Evolutionary conservation across 352 stramenopile genomes (phyloP).

Genomic region (Globisporangium nodosum): DNA sequence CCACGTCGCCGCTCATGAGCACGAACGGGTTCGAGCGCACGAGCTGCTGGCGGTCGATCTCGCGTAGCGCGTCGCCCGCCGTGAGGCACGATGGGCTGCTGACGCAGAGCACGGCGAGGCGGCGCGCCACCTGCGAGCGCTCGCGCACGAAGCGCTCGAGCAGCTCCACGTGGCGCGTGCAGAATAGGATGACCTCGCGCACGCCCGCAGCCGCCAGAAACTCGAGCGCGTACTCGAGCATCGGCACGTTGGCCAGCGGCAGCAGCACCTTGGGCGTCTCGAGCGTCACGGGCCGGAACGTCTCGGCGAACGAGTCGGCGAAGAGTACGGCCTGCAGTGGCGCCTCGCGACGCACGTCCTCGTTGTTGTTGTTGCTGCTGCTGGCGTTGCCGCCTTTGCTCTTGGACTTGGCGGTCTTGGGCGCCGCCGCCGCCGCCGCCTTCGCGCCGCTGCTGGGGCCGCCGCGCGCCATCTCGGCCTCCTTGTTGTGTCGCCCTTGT

Average conservation of each 20-base stretch:
- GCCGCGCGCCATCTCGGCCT: constrained; percentile 18
- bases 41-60: constrained; percentile 93
- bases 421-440: constrained; percentile 6
- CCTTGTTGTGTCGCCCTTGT: neutral
- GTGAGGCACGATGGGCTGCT: constrained; percentile 83
- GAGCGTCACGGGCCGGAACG: constrained; percentile 91
- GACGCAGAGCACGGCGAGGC: constrained; percentile 63
- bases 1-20: constrained; percentile 94
- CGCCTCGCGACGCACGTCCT: constrained; percentile 87
- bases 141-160: constrained; percentile 83
- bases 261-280: constrained; percentile 91
- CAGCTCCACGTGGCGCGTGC: constrained; percentile 76
- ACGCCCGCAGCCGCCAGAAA: constrained; percentile 93
- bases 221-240: constrained; percentile 98
- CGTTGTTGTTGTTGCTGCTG: constrained; percentile 18
- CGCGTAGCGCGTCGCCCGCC: constrained; percentile 92
- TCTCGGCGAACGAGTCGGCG: constrained; percentile 92
- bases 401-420: constrained; percentile 11
- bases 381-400: constrained; percentile 1
- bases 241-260: constrained; percentile 94
- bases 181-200: constrained; percentile 95
- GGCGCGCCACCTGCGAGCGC: constrained; percentile 47
- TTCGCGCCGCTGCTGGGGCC: constrained; percentile 10
- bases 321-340: constrained; percentile 96
- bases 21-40: constrained; percentile 97